Base-by-base conservation (phyloP, 2,329 filamentous ascomycete species). In the Macrophomina pseudophaseolina region DNA sequence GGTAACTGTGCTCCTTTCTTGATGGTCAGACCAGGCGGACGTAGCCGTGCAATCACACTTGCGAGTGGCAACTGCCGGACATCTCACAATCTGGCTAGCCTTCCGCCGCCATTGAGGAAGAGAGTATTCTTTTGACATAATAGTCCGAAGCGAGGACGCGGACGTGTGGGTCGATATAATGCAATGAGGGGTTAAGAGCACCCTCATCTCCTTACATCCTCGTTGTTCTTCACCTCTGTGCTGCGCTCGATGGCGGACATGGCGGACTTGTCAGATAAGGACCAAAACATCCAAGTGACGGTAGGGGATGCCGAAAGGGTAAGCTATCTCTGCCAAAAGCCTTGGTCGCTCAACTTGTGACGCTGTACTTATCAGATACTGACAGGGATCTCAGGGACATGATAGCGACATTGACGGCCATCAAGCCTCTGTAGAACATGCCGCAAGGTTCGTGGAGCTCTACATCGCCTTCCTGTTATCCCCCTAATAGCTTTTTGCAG, bases 251-350 rank as follows among this genome's bases (percentile, higher is more conserved):
- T 18, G 46, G 56, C 23, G 52, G 52, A 9, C 28, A 59, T 59
- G 56, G 40, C 40, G 5, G 5, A 3, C 9, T 14, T 33, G 18
- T 59, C 56, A 33, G 56, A 59, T 46, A 59, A 59, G 56, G 56
- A 4, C 28, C 16, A 30, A 16, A 40, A 46, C 2, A 44, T 59
- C 5, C 46, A 14, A 5, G 40, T 40, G 4, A 32, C 56, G 16
- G 40, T 59, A 16, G 40, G 35, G 18, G 35, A 58, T 42, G n/a
- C 42, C 23, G 3, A 23, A 23, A 23, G 18, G 18, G 18, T 12
- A 33, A 58, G 33, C 35, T 58, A 42, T 30, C 32, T 30, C 23
- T 5, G 18, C 28, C 0, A 30, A 23, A 7, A 11, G 5, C n/a
- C 23, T 23, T 3, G 23, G 23, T 23, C 1, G 23, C 18, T 49